Evolutionary conservation across 345 rosid species (phyloP).

Genomic region (Xanthoceras sorbifolium): DNA sequence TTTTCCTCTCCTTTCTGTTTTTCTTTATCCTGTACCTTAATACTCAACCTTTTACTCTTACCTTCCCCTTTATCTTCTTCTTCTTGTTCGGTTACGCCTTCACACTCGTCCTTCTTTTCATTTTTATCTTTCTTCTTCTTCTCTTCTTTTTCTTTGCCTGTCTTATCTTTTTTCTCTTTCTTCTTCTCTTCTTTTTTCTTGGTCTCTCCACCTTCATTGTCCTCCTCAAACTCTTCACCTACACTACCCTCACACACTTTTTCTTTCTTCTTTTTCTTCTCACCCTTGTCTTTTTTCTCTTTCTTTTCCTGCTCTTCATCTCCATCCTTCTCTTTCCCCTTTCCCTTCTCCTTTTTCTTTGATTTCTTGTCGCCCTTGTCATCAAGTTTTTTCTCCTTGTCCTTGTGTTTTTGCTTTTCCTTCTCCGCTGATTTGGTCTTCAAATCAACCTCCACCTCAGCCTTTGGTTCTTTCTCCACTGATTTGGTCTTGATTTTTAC

Average conservation of each 20-base stretch:
- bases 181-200: not conserved
- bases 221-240: constrained; percentile 5
- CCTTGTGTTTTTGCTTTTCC: constrained; percentile 37
- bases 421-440: constrained; percentile 61
- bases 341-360: constrained; percentile 30
- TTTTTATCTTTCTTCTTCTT: not conserved
- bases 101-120: not conserved
- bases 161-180: not conserved
- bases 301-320: constrained; percentile 11
- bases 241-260: constrained; percentile 11
- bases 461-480: constrained; percentile 36
- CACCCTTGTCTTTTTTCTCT: constrained; percentile 10
- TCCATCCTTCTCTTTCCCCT: constrained; percentile 14
- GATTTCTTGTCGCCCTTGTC: constrained; percentile 28
- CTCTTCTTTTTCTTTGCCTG: not conserved
- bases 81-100: not conserved
- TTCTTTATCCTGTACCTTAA: no score
- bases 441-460: constrained; percentile 54
- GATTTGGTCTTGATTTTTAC: constrained; percentile 52
- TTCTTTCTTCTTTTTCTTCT: constrained; percentile 2
- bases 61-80: no score
- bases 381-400: constrained; percentile 19
- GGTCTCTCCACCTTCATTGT: not conserved
- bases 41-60: no score
- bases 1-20: not conserved